Conservation (phyloP, 1,284 basidiomycete genomes). For the Rugosomyces carneus region DNA sequence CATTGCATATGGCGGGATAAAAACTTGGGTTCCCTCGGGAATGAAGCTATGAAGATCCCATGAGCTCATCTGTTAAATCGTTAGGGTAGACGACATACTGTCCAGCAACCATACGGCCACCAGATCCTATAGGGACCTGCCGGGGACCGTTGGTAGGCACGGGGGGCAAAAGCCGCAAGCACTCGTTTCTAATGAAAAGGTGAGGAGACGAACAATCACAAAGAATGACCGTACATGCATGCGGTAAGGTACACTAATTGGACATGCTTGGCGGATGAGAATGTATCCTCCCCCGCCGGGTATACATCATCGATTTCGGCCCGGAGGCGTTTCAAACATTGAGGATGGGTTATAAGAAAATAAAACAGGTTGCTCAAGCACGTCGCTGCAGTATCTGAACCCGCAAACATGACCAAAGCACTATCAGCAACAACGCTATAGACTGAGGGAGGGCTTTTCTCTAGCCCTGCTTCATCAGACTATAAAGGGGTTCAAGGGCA, state of each 20-base stretch:
- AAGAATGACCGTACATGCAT: slow-evolving; percentile 36
- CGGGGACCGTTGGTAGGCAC: slow-evolving; percentile 48
- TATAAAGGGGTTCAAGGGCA: slow-evolving; percentile 16
- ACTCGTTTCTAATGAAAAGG: slow-evolving; percentile 43
- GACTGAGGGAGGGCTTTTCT: slow-evolving; percentile 28
- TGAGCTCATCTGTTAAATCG: too few relatives aligned
- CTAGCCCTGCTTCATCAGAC: slow-evolving; percentile 42
- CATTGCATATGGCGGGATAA: slow-evolving; percentile 31
- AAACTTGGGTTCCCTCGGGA: slow-evolving; percentile 29
- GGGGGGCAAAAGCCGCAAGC: slow-evolving; percentile 48
- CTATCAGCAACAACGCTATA: slow-evolving; percentile 37
- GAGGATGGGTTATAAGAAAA: slow-evolving; percentile 39
- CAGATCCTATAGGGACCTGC: slow-evolving; percentile 32
- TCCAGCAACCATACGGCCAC: slow-evolving; percentile 25
- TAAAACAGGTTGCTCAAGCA: slow-evolving; percentile 40
- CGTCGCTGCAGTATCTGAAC: slow-evolving; percentile 51
- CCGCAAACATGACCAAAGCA: slow-evolving; percentile 46
- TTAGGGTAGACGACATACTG: slow-evolving; percentile 15
- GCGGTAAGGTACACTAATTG: slow-evolving; percentile 44
- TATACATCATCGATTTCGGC: slow-evolving; percentile 50
- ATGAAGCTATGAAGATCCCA: slow-evolving; percentile 21
- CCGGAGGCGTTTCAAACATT: slow-evolving; percentile 38
- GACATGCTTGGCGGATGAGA: slow-evolving; percentile 30
- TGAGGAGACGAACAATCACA: neutral
- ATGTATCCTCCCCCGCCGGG: slow-evolving; percentile 34